Evolutionary conservation across 2,329 filamentous ascomycete species (phyloP).

Genomic region (Pochonia chlamydosporia): DNA sequence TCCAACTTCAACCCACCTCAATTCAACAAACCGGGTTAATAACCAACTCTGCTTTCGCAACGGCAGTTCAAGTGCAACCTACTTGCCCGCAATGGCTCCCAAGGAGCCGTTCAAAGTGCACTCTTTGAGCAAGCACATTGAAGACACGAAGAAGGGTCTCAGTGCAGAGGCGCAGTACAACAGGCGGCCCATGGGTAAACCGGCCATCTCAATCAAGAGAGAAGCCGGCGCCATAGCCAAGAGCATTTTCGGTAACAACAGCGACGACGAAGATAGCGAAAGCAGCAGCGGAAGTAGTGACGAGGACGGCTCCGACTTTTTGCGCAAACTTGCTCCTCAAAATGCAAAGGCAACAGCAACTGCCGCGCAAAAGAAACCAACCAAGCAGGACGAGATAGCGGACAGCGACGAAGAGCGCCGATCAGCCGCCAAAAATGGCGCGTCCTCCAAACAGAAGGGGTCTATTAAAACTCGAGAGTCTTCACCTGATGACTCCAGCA

Average conservation of each 20-base stretch:
- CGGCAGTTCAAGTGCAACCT: neutral
- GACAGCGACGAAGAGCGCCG: conserved; percentile 36
- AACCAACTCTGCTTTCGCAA: neutral
- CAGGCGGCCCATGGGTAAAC: conserved; percentile 17
- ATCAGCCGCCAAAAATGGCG: conserved; percentile 17
- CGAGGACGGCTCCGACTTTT: conserved; percentile 24
- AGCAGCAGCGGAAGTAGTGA: conserved; percentile 29
- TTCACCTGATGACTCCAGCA: conserved; percentile 17
- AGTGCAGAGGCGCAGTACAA: conserved; percentile 27
- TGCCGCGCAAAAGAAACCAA: conserved; percentile 19
- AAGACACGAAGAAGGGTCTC: conserved; percentile 29
- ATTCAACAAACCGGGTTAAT: neutral
- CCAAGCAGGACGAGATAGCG: conserved; percentile 33
- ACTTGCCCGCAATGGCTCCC: conserved; percentile 27
- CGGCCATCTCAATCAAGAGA: conserved; percentile 25
- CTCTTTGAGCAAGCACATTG: conserved; percentile 32
- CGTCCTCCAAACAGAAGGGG: conserved; percentile 8
- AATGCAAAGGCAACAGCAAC: conserved; percentile 9
- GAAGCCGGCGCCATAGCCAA: conserved; percentile 15
- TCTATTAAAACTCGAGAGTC: conserved; percentile 11
- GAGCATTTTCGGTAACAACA: conserved; percentile 23
- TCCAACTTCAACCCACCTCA: conserved; percentile 1
- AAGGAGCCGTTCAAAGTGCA: conserved; percentile 29
- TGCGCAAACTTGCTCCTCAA: conserved; percentile 24
- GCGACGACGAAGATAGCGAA: conserved; percentile 23